Conservation (phyloP, 441 rosid species). For the Brassica balearica region DNA sequence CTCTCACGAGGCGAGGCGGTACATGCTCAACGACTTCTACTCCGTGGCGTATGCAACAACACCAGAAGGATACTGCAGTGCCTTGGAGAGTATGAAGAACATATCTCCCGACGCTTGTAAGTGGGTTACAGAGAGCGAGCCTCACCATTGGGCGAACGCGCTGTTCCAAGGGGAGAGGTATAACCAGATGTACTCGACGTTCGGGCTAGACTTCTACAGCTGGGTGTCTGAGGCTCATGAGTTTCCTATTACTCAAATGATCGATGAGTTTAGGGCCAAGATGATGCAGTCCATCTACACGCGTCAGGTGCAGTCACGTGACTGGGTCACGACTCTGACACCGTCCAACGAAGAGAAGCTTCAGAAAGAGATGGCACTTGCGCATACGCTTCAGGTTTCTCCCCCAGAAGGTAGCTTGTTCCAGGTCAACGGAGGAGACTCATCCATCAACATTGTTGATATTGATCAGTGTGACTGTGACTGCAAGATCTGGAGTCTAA, state of each 20-base stretch:
- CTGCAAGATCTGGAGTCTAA: conserved; percentile 67
- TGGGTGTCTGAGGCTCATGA: conserved; percentile 82
- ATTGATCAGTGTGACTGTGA: conserved; percentile 64
- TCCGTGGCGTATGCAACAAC: conserved; percentile 64
- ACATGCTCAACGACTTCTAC: conserved; percentile 66
- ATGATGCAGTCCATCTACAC: conserved; percentile 71
- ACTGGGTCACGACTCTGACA: conserved; percentile 65
- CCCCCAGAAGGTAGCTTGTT: conserved; percentile 51
- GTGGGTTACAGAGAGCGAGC: conserved; percentile 78
- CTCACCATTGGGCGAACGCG: conserved; percentile 75
- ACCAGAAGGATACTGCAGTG: conserved; percentile 56
- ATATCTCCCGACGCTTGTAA: conserved; percentile 72
- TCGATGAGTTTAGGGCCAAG: conserved; percentile 66
- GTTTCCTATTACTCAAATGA: conserved; percentile 77
- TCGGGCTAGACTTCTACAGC: conserved; percentile 67
- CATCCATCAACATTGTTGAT: conserved; percentile 54
- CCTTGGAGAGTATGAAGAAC: conserved; percentile 60
- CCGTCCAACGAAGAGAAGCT: conserved; percentile 71
- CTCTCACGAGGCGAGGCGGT: conserved; percentile 77
- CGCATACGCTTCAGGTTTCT: conserved; percentile 53
- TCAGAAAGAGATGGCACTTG: conserved; percentile 51
- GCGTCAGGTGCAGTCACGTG: conserved; percentile 59
- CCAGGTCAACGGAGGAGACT: conserved; percentile 64
- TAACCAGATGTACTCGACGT: conserved; percentile 62
- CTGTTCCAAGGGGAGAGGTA: conserved; percentile 72